A percentile compares a stretch with the other conserved stretches of the same genome.
Conservation (phyloP, 495 filamentous ascomycete species). For the Bombardia bombarda region DNA sequence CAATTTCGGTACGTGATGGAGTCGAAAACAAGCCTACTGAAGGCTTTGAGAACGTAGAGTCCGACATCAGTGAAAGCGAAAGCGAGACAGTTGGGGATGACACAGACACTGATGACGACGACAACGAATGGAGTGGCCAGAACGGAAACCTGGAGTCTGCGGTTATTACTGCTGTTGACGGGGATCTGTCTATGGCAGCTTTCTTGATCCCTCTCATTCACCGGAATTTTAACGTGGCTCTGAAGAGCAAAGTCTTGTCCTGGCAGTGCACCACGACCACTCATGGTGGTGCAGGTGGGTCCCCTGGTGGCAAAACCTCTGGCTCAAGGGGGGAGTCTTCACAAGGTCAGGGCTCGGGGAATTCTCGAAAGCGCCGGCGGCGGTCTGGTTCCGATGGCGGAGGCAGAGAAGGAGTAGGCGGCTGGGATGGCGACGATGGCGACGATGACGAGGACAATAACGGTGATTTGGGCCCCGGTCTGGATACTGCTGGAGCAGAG, state of each 20-base stretch:
- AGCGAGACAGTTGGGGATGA: conserved; percentile 5
- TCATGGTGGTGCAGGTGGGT: conserved; percentile 4
- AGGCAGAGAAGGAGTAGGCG: conserved; percentile 1
- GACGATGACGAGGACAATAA: conserved; percentile 10
- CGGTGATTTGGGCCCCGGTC: conserved; percentile 1
- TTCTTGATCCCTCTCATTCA: conserved; percentile 17
- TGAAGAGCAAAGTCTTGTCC: conserved; percentile 16
- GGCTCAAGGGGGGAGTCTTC: conserved; percentile 3
- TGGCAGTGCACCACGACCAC: conserved; percentile 15
- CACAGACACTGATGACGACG: conserved; percentile 7
- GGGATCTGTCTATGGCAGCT: conserved; percentile 13
- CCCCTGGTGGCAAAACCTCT: conserved; percentile 6
- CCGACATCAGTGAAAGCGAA: conserved; percentile 13
- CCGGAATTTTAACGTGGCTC: conserved; percentile 10
- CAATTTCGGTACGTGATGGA: conserved; percentile 6
- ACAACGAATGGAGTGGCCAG: conserved; percentile 21
- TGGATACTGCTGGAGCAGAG: conserved; percentile 1
- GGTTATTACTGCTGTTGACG: conserved; percentile 16
- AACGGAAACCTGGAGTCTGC: conserved; percentile 16
- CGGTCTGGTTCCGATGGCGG: conserved; percentile 8
- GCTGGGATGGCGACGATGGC: conserved; percentile 10
- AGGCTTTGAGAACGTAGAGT: conserved; percentile 2
- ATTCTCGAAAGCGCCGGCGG: conserved; percentile 11
- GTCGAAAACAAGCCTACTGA: background rate
- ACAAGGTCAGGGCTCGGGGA: conserved; percentile 2